Evolutionary conservation across 805 yeast genomes (phyloP), one percentile per base, ranked within the genome.

Genomic region (Cyberlindnera misumaiensis): DNA sequence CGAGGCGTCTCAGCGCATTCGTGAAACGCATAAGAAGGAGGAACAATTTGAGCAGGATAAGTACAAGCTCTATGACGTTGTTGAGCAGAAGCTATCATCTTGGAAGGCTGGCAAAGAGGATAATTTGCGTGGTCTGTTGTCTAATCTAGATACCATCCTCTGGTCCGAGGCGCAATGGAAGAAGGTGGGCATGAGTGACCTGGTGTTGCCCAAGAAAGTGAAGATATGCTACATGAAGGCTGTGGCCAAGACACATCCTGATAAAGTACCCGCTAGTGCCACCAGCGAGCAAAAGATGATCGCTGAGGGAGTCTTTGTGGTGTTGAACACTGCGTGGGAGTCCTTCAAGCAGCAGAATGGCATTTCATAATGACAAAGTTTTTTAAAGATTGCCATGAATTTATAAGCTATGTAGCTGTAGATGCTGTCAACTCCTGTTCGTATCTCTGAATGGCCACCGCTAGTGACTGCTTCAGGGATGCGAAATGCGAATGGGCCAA

Each of bases 281-380:
- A 64, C 79, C 7, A 65, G 78, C 5, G 94, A 87, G 51, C 75
- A 76, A 40, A 80, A 82, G 55, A 73, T 90, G 80, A 69, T 90
- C 33, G 93, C 97, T 12, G 90, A 89, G 50, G 78, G 77, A 17
- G 90, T 90, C 0, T 93, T 93, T 55, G 83, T 88, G 29, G 70
- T 79, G 0, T 65, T 93, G 44, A 90, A 88, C 59, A 73, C 77
- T 48, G 88, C 97, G 3, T 93, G 99, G 97, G 97, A 86, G 48
- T 62, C 59, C 15, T 88, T 87, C 58, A 83, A 81, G 52, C 63
- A 57, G 30, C 73, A 73, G 40, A 83, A 83, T 54, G 65, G 63
- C 22, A 57, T 75, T 33, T 20, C 24, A 20, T 20, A 20, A 8
- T 20, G 8, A 20, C 5, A 20, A 20, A 20, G 24, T 6, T 8